These are phyloP conservation scores for Lophiotrema nucula DNA, from an alignment of 495 filamentous ascomycete species.

Conservation along the genomic window DNA sequence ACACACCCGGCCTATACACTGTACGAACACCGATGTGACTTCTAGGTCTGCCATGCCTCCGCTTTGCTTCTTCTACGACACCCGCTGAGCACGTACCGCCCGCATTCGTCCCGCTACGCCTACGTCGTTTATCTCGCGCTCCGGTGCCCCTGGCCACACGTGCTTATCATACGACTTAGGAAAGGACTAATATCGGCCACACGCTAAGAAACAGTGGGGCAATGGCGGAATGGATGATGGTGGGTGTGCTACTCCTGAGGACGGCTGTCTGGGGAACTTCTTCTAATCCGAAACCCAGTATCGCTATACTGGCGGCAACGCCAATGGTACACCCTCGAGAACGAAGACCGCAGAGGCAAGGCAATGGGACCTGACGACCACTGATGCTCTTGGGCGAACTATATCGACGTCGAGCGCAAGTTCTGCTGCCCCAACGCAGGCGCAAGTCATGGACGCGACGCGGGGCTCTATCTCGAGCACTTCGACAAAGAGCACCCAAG, in stretches of 20 bases:
- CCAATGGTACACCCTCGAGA: slow-evolving; percentile 25
- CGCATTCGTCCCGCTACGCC: slow-evolving; percentile 12
- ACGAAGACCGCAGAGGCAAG: slow-evolving; percentile 29
- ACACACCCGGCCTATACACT: slow-evolving; percentile 8
- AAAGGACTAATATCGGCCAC: slow-evolving; percentile 30
- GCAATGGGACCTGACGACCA: slow-evolving; percentile 34
- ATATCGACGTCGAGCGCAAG: slow-evolving; percentile 29
- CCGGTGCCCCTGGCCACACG: slow-evolving; percentile 26
- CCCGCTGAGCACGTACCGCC: not conserved
- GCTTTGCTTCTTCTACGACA: not conserved
- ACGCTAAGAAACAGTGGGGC: slow-evolving; percentile 35
- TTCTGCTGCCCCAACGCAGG: slow-evolving; percentile 14
- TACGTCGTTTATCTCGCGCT: slow-evolving; percentile 15
- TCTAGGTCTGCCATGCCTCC: not conserved
- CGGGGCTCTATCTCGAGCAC: slow-evolving; percentile 34
- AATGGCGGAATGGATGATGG: slow-evolving; percentile 37
- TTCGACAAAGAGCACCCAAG: slow-evolving; percentile 33
- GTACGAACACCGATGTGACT: too few species aligned
- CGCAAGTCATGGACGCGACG: slow-evolving; percentile 24
- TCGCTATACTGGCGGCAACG: slow-evolving; percentile 27
- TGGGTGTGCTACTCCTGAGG: slow-evolving; percentile 14
- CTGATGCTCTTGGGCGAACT: slow-evolving; percentile 33
- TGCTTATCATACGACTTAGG: slow-evolving; percentile 35
- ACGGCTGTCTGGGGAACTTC: slow-evolving; percentile 14
- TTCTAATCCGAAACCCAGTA: slow-evolving; percentile 31